Base-by-base conservation (phyloP, 352 stramenopile species). In the Peronospora belbahrii region DNA sequence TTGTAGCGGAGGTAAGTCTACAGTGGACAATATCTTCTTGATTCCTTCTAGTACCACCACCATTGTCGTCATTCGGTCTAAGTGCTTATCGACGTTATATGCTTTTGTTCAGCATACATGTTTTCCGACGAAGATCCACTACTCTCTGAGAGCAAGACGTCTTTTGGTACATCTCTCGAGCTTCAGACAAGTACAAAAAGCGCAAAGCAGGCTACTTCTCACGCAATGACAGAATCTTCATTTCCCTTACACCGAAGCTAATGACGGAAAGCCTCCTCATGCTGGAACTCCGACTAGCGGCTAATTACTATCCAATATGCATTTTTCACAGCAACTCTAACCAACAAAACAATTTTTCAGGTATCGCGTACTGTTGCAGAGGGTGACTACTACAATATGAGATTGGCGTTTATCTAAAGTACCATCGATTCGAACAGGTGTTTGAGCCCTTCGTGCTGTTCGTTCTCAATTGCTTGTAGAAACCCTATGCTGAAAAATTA, bases 1-100 rank as follows among this genome's bases (percentile, higher is more conserved):
- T 10, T 56, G 71, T 46, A 70, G 82, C 52, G 76, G 74, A 24
- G 74, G 74, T 82, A 52, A 58, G 67, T 62, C 57, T 10, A 44
- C 42, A 30, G 22, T 31, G 13, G 33, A 34, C 28, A 31, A 44
- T 20, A 33, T 55, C 34, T 28, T 52, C 37, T 55, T 63, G 42
- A 13, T 56, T 34, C 35, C 48, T 24, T 42, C 47, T 13, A 20
- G 6, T 15, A 39, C 22, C 24, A 57, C 13, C n/a, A 42, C 23
- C 54, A 41, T 39, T 18, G 24, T 2, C 36, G 47, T 48, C 46
- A 52, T 34, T 55, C 52, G 33, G 15, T 62, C 1, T 55, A 51
- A 59, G 17, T 50, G 48, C 42, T 66, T 23, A 66, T 25, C 13
- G 11, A 30, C 22, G 7, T 42, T 32, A 44, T 24, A 20, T 56